These are phyloP conservation scores for Suhomyces bribrorum DNA, from an alignment of 1,139 yeast species.

Conservation along the genomic window DNA sequence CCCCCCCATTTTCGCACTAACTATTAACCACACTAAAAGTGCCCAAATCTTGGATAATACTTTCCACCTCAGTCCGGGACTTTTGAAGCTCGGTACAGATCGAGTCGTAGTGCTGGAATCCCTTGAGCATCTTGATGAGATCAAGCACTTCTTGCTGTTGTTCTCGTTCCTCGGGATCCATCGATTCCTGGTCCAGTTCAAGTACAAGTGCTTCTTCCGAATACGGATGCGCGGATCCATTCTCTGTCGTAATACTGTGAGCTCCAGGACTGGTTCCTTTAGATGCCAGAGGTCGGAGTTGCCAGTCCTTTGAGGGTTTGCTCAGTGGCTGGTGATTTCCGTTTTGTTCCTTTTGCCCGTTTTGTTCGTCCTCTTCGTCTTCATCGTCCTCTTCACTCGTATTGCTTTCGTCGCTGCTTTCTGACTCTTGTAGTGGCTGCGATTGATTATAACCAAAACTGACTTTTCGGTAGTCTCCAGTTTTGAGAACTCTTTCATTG, in stretches of 20 bases:
- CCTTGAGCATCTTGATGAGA: conserved; percentile 51
- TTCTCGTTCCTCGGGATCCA: conserved; percentile 13
- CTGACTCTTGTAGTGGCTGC: not conserved
- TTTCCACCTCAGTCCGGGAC: conserved; percentile 57
- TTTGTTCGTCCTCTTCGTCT: conserved; percentile 1
- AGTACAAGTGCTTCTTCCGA: conserved; percentile 12
- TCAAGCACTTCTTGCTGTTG: conserved; percentile 36
- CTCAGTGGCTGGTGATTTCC: too few relatives aligned
- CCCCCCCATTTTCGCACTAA: too few relatives aligned
- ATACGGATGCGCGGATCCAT: not conserved
- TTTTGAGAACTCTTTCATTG: conserved; percentile 31
- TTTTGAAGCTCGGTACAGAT: conserved; percentile 69
- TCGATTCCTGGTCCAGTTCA: conserved; percentile 9
- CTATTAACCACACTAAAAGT: conserved; percentile 44
- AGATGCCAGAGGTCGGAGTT: not conserved
- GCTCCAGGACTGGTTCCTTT: not conserved
- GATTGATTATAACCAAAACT: conserved; percentile 34
- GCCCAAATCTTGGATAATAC: conserved; percentile 46
- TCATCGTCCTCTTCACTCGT: conserved; percentile 10
- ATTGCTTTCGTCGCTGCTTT: conserved; percentile 4
- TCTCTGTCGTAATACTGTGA: not conserved
- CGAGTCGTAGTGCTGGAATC: conserved; percentile 67
- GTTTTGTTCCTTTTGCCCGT: not conserved
- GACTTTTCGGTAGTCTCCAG: conserved; percentile 29
- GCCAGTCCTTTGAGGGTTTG: too few relatives aligned